Conservation (phyloP, 2,329 filamentous ascomycete genomes). For the Hypoxylon sp. region DNA sequence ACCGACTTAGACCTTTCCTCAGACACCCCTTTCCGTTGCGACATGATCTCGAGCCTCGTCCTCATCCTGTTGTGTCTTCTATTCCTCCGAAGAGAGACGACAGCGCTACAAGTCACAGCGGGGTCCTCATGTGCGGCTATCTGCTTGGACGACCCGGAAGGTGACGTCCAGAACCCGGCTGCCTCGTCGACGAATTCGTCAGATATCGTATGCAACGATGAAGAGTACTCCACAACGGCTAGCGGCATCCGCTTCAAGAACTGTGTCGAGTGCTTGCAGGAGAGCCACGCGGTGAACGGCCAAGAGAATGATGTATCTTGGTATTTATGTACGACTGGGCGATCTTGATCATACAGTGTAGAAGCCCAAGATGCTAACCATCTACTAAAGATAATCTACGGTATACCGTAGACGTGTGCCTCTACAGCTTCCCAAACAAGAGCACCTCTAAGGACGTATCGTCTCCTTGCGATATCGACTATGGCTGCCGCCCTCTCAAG, state of each 20-base stretch:
- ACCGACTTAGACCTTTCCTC: conserved; percentile 6
- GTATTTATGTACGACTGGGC: conserved; percentile 55
- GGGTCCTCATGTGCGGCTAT: conserved; percentile 58
- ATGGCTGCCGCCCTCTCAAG: conserved; percentile 52
- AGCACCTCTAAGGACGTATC: conserved; percentile 45
- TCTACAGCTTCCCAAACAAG: conserved; percentile 50
- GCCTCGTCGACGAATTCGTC: conserved; percentile 53
- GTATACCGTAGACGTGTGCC: conserved; percentile 57
- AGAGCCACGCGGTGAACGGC: conserved; percentile 52
- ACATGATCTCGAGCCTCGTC: conserved; percentile 22
- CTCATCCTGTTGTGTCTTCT: conserved; percentile 27
- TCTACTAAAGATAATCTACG: conserved; percentile 57
- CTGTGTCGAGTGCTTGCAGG: conserved; percentile 57
- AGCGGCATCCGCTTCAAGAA: conserved; percentile 56
- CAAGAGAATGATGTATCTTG: conserved; percentile 54
- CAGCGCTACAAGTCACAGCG: conserved; percentile 57
- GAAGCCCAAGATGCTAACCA: conserved; percentile 28
- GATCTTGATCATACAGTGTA: not conserved
- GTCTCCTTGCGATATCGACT: conserved; percentile 53
- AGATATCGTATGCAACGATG: conserved; percentile 58
- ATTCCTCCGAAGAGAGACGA: conserved; percentile 23
- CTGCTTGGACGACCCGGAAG: conserved; percentile 53
- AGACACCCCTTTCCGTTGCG: conserved; percentile 1
- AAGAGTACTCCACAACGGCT: conserved; percentile 48
- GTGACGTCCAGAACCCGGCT: conserved; percentile 46